phyloP scores from a whole-genome alignment of 371 early-diverging fungal species.

The Circinella umbellata region DNA sequence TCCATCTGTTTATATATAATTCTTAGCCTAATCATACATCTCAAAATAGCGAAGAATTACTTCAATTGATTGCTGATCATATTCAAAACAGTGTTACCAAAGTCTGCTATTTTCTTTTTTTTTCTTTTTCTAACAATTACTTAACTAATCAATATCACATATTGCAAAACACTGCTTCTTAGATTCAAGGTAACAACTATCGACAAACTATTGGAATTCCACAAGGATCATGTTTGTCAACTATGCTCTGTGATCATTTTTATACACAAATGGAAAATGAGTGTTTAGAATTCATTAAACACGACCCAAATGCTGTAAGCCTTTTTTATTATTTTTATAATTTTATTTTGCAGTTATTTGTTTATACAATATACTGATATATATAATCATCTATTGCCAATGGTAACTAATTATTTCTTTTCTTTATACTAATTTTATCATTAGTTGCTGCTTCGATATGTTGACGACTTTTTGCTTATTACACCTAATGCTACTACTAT shows the following conservation, averaged over 20 bases:
- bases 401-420: neutral
- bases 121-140: too few relatives aligned
- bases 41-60: constrained; percentile 27
- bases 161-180: neutral
- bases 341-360: too few relatives aligned
- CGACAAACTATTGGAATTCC: constrained; percentile 81
- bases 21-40: constrained; percentile 37
- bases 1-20: neutral
- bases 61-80: constrained; percentile 36
- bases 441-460: constrained; percentile 71
- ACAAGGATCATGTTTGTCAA: constrained; percentile 88
- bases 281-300: constrained; percentile 19
- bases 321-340: too few relatives aligned
- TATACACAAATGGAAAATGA: constrained; percentile 73
- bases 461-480: constrained; percentile 87
- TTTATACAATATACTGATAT: too few relatives aligned
- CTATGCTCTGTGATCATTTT: constrained; percentile 83
- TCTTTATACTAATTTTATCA: neutral
- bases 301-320: constrained; percentile 31
- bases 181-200: constrained; percentile 61
- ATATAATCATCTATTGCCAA: neutral
- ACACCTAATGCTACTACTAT: constrained; percentile 59
- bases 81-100: constrained; percentile 68
- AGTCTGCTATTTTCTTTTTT: constrained; percentile 28
- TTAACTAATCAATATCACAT: too few relatives aligned